Evolutionary conservation across 225 moss, liverwort and hornwort genomes (phyloP).

Genomic region (Thuidium tamariscinum): DNA sequence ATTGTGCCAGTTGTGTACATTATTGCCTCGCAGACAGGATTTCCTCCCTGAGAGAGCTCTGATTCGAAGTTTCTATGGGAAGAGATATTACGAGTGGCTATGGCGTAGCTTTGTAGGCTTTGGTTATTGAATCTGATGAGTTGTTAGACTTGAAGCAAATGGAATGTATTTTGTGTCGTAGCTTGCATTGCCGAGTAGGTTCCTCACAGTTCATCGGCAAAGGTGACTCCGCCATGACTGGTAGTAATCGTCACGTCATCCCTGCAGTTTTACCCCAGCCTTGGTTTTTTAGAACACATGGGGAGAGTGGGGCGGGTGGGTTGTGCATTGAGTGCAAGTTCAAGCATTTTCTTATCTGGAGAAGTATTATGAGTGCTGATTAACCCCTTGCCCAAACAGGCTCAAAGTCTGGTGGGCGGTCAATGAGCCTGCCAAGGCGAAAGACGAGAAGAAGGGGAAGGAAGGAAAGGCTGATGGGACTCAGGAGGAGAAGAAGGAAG

Average conservation of each 20-base stretch:
- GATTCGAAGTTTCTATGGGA: neutral
- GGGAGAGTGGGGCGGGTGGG: no score
- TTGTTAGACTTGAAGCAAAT: neutral
- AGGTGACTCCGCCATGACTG: neutral
- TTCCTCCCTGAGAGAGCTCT: neutral
- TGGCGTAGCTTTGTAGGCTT: neutral
- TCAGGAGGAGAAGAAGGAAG: constrained; percentile 1
- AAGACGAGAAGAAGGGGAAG: constrained; percentile 12
- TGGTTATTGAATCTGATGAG: neutral
- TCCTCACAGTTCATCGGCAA: neutral
- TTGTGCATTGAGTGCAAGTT: neutral
- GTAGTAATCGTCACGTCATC: no score
- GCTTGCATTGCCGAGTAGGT: neutral
- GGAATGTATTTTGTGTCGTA: neutral
- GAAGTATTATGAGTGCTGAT: neutral
- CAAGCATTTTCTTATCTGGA: neutral
- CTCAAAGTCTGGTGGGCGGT: constrained; percentile 32
- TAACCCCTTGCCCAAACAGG: neutral
- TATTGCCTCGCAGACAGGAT: no score
- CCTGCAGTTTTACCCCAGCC: neutral
- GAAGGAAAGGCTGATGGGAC: neutral
- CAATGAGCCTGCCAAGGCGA: neutral
- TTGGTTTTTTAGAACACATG: neutral
- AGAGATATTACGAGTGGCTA: neutral
- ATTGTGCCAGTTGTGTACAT: neutral